Base-by-base conservation (phyloP, 2,329 filamentous ascomycete genomes). In the Pyrenochaeta sp. region DNA sequence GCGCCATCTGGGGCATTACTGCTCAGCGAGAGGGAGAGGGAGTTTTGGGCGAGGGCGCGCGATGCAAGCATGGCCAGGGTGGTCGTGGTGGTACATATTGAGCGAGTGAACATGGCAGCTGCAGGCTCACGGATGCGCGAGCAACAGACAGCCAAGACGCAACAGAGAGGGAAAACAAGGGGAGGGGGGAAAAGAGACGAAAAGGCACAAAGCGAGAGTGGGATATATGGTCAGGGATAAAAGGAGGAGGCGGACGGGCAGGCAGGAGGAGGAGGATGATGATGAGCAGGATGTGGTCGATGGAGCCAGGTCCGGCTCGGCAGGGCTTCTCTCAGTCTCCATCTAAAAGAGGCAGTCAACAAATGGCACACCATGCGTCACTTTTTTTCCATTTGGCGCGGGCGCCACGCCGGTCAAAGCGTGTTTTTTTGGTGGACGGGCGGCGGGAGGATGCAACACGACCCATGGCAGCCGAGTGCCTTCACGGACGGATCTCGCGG, bases 21-120 rank as follows among this genome's bases (percentile, higher is more conserved):
- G 6, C 66, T 56, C 21, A 71, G 64, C 15, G 71, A 68, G 32
- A 77, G 49, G 37, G 74, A 73, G 21, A 75, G 43, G 14, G 68
- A 67, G 17, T 48, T 59, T 54, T 74, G 71, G 33, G 73, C 71
- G 53, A 65, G 44, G 52, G 60, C 63, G 44, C 27, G 41, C 45
- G 52, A 51, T 23, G 64, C 60, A 20, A 65, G 58, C n/a, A 66
- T 27, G 18, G 63, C 58, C n/a, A 66, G 21, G 18, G 63, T 56
- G 31, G 63, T 48, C 31, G 37, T 54, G 45, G 51, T 45, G 45
- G 57, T 31, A 37, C 58, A 57, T 58, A 62, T 56, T 51, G 67
- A 64, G 48, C 40, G 40, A 42, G 45, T 64, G 33, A 61, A 43
- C 66, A 68, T 67, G 49, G 37, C 49, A 37, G 56, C 51, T 35